Conservation (phyloP, 2,329 filamentous ascomycete species). For the Periconia sp. region DNA sequence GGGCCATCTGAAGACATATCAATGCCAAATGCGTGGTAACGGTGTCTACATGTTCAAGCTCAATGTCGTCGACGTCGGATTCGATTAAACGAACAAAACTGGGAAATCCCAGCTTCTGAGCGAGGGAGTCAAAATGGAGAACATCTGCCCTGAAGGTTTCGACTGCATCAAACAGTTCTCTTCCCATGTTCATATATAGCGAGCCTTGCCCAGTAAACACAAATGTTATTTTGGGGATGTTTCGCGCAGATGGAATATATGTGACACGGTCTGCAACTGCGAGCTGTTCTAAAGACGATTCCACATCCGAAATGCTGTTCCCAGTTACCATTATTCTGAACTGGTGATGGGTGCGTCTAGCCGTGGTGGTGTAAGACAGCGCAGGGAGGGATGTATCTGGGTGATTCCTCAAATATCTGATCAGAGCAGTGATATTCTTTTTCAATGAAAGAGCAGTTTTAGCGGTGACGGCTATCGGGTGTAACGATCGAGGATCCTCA, state of each 20-base stretch:
- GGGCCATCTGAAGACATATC: constrained; percentile 44
- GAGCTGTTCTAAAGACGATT: too few relatives aligned
- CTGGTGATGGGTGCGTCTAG: constrained; percentile 26
- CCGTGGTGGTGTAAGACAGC: constrained; percentile 29
- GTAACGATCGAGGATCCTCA: too few relatives aligned
- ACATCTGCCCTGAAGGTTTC: constrained; percentile 35
- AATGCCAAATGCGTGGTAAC: constrained; percentile 42
- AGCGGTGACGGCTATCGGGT: constrained; percentile 12
- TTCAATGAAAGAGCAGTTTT: not conserved
- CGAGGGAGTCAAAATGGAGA: constrained; percentile 28
- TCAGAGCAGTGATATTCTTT: not conserved
- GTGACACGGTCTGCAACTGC: too few relatives aligned
- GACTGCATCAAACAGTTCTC: constrained; percentile 17
- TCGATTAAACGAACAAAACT: constrained; percentile 21
- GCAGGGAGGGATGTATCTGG: constrained; percentile 5
- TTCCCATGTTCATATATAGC: constrained; percentile 17
- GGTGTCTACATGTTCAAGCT: constrained; percentile 1
- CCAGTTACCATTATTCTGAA: constrained; percentile 12
- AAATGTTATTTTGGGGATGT: constrained; percentile 41
- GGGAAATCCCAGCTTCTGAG: constrained; percentile 33
- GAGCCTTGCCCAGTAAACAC: constrained; percentile 45
- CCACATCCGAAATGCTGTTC: too few relatives aligned
- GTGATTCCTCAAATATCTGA: constrained; percentile 11
- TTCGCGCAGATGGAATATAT: too few relatives aligned
- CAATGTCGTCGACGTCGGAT: constrained; percentile 3